Base-by-base conservation (phyloP, 2,329 filamentous ascomycete species). In the Talaromyces marneffei region DNA sequence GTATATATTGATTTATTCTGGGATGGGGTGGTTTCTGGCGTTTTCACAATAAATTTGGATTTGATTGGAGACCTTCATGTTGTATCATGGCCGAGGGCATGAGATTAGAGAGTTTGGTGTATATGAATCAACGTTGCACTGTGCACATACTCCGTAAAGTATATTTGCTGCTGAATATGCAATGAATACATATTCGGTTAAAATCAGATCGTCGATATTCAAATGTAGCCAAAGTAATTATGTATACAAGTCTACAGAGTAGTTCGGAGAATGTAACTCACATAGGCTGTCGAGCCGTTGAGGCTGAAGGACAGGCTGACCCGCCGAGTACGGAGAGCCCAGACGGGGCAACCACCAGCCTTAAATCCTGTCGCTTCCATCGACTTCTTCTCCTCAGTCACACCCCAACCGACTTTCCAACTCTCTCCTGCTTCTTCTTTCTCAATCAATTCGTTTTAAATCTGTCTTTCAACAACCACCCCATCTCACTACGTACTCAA, bases 311-410 rank as follows among this genome's bases (percentile, higher is more conserved):
- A 16, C 25, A 33, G 5, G 48, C 27, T 6, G 29, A 50, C 27
- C 46, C 46, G 46, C 46, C 46, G 46, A 50, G 46, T 31, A 48
- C 44, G 44, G 44, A 48, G 44, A 50, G 29, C 14, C n/a, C 58
- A 18, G 58, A 54, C 23, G 33, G 58, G 50, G 31, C 44, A 29
- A 27, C 23, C 18, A 46, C 58, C 33, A 55, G 23, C 53, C 33
- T 57, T 33, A 39, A 33, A 31, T 61, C 42, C 59, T 52, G 46
- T 56, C 46, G 55, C 42, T 62, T 62, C 60, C 55, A 62, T 53
- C 27, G 44, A 39, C 60, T 57, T 52, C 54, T 57, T 52, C 35
- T 57, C n/a, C 46, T 23, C 37, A 20, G 53, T 57, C 60, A 48
- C 52, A 37, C 46, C 23, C 42, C 39, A 23, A 10, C 20, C 35